Base-by-base conservation (phyloP, 306 rosid species). In the Canavalia ensiformis region DNA sequence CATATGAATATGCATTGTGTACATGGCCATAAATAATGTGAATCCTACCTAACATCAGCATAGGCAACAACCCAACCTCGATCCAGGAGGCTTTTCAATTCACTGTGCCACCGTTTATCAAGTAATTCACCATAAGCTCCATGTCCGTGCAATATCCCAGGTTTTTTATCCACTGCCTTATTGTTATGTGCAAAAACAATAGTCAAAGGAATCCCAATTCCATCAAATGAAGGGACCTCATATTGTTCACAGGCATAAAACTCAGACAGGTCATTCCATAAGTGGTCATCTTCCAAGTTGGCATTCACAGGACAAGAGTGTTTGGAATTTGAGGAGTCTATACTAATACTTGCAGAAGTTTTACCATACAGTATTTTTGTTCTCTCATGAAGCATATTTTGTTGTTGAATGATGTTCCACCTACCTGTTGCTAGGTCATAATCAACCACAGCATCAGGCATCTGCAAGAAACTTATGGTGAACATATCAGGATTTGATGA, bases 381-480 rank as follows among this genome's bases (percentile, higher is more conserved):
- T 87, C 97, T 88, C 79, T 95, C 99, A 71, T 85, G 90, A 81
- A 95, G 92, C 88, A 95, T 78, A 75, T 94, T 93, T 86, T 93
- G 97, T 88, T 92, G 98, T 72, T 95, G 98, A 89, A 95, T 88
- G 85, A 95, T 93, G 86, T 85, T 89, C 98, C 97, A 93, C 60
- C 81, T 83, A 69, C 96, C 94, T 73, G 88, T 86, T 75, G 93
- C 81, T 47, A 93, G 92, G 84, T 95, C 94, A 87, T 95, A 96
- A 87, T 96, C 99, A 67, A 96, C 97, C 66, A 93, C 91, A 45
- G 97, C 97, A 92, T 93, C 97, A 2, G 99, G 99, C 98, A 92
- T 96, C 97, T 96, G 97, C 77, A 82, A 76, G 64, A 84, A 82
- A 83, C 62, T 74, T 25, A 52, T 72, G 65, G 71, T 80, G 72